These are phyloP conservation scores for Pterocarpus macrocarpus DNA, from an alignment of 306 rosid genomes.

Conservation along the genomic window DNA sequence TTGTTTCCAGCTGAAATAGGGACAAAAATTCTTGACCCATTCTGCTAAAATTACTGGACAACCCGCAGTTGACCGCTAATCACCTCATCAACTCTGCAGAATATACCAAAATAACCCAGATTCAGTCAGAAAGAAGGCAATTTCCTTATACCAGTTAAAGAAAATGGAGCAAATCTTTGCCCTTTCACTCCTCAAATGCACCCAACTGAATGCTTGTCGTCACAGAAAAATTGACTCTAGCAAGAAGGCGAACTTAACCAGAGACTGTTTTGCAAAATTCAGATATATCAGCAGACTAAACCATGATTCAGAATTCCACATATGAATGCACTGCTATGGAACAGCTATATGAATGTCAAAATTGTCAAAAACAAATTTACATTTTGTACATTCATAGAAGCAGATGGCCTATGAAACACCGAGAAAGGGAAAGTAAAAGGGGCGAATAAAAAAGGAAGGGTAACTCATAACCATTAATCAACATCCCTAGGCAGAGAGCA, in stretches of 20 bases:
- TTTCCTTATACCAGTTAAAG: neutral
- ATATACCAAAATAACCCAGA: conserved; percentile 39
- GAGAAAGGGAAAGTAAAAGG: neutral
- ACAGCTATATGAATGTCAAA: neutral
- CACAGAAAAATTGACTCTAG: neutral
- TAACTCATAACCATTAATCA: neutral
- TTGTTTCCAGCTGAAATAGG: conserved; percentile 57
- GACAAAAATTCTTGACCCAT: conserved; percentile 67
- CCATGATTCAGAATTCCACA: conserved; percentile 22
- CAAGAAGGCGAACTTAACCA: neutral
- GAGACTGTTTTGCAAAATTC: conserved; percentile 15
- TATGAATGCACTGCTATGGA: neutral
- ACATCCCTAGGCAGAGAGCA: neutral
- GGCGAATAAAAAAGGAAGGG: neutral
- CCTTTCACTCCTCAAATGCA: conserved; percentile 25
- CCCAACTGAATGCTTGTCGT: neutral
- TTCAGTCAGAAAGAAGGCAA: conserved; percentile 40
- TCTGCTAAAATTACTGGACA: conserved; percentile 41
- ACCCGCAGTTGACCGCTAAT: conserved; percentile 42
- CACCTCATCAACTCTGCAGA: conserved; percentile 60
- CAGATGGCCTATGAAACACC: neutral
- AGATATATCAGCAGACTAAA: conserved; percentile 9
- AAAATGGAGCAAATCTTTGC: neutral
- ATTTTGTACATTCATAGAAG: conserved; percentile 6
- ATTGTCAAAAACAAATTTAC: neutral